A percentile compares a stretch with the other conserved stretches of the same genome.
Evolutionary conservation across 1,284 basidiomycete species (phyloP).

Genomic region (Flammula alnicola): DNA sequence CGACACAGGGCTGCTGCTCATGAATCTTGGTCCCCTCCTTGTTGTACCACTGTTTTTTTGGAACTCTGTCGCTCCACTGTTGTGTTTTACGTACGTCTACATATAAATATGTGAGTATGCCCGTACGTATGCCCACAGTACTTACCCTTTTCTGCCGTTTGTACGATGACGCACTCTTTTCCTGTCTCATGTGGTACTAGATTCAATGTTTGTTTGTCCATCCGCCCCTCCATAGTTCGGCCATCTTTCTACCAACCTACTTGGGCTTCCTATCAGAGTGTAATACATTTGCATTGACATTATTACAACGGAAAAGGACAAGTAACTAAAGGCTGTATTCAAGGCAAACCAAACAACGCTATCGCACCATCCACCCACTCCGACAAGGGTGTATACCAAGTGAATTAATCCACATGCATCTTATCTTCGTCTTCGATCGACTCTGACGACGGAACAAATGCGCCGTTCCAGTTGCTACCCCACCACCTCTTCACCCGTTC

Average conservation of each 20-base stretch:
- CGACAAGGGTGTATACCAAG: not conserved
- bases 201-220: constrained; percentile 2
- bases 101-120: not conserved
- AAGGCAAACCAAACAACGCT: not conserved
- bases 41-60: constrained; percentile 1
- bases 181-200: constrained; percentile 2
- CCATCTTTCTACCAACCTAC: constrained; percentile 15
- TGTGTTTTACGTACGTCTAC: not conserved
- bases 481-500: constrained; percentile 83
- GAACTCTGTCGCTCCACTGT: constrained; percentile 4
- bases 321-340: not conserved
- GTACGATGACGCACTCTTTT: constrained; percentile 12
- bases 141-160: not conserved
- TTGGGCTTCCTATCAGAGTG: constrained; percentile 14
- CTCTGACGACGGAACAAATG: constrained; percentile 12
- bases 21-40: constrained; percentile 28
- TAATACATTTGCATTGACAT: constrained; percentile 22
- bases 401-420: constrained; percentile 22
- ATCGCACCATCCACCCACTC: not conserved
- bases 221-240: constrained; percentile 4
- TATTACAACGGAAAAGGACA: constrained; percentile 2
- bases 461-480: constrained; percentile 81
- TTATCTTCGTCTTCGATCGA: constrained; percentile 6
- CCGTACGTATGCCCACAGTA: constrained; percentile 2
- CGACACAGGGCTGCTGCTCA: constrained; percentile 61